Evolutionary conservation across 768 basidiomycete genomes (phyloP), one percentile per base, ranked within the genome.

Genomic region (Tulasnella sp.): DNA sequence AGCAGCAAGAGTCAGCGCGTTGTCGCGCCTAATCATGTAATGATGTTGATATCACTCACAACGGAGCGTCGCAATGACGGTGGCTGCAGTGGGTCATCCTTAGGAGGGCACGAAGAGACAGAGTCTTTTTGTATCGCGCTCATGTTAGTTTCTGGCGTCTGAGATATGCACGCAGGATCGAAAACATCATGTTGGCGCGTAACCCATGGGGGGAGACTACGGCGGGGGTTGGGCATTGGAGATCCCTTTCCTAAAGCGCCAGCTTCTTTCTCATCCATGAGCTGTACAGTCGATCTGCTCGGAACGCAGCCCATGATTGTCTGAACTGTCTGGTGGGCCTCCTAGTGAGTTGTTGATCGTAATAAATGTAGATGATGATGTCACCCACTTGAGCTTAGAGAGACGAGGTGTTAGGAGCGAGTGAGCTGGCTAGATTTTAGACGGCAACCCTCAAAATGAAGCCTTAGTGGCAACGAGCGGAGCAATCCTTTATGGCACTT

Each of bases 241-340:
- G 19, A 27, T 10, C n/a, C 19, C 5, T 48, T 48, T 27, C 45
- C 26, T 48, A n/a, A 27, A 10, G 26, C n/a, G n/a, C 45, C 26
- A 21, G n/a, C 45, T n/a, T 5, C 45, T n/a, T n/a, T 19, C 26
- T 43, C 11, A 19, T 27, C 41, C 13, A 5, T 56, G 55, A 19
- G 32, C 23, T 53, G 34, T 7, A 3, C 44, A 26, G 24, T 43
- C 38, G 11, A 42, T 43, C 55, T 34, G 44, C 55, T 56, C 4
- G 55, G 55, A 42, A 56, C 44, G 55, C 55, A 56, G 21, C 55
- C 55, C 55, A 56, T 56, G 10, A 10, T 42, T 8, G 15, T 48
- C 7, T 7, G 45, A n/a, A 5, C n/a, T 19, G 45, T 48, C n/a
- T 48, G 26, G 5, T 5, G 45, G 19, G 5, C n/a, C n/a, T 7